Conservation (phyloP, 208 protist species). For the Trypanosoma vivax region DNA sequence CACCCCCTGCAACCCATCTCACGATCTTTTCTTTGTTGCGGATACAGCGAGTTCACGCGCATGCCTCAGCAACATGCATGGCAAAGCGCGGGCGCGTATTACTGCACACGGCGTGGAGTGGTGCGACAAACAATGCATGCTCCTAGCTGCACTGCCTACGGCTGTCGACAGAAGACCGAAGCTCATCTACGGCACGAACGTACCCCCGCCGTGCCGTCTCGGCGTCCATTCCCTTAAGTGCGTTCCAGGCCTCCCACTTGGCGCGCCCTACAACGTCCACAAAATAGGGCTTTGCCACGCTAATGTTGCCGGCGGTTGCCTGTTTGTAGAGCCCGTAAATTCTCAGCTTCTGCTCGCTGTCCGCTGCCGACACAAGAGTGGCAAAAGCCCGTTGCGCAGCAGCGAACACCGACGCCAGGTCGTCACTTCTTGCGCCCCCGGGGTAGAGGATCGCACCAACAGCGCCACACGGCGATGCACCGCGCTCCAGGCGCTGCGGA, state of each 20-base stretch:
- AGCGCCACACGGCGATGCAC: constrained; percentile 36
- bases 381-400: too few relatives aligned
- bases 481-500: constrained; percentile 37
- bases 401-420: too few relatives aligned
- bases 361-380: too few relatives aligned
- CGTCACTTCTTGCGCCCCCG: neutral
- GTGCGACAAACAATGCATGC: too few relatives aligned
- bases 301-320: constrained; percentile 76
- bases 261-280: constrained; percentile 72
- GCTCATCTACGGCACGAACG: constrained; percentile 40
- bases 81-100: too few relatives aligned
- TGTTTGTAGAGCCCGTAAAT: constrained; percentile 88
- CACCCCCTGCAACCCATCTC: too few relatives aligned
- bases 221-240: constrained; percentile 67
- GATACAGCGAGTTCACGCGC: too few relatives aligned
- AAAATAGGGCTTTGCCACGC: constrained; percentile 52
- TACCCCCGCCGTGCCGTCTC: constrained; percentile 84
- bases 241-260: constrained; percentile 91
- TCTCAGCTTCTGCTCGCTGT: too few relatives aligned
- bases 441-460: constrained; percentile 36
- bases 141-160: too few relatives aligned
- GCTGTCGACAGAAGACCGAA: constrained; percentile 41
- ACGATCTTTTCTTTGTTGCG: too few relatives aligned
- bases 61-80: too few relatives aligned
- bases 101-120: too few relatives aligned